Conservation (phyloP, 2,329 filamentous ascomycete species). For the Claviceps spartinae region DNA sequence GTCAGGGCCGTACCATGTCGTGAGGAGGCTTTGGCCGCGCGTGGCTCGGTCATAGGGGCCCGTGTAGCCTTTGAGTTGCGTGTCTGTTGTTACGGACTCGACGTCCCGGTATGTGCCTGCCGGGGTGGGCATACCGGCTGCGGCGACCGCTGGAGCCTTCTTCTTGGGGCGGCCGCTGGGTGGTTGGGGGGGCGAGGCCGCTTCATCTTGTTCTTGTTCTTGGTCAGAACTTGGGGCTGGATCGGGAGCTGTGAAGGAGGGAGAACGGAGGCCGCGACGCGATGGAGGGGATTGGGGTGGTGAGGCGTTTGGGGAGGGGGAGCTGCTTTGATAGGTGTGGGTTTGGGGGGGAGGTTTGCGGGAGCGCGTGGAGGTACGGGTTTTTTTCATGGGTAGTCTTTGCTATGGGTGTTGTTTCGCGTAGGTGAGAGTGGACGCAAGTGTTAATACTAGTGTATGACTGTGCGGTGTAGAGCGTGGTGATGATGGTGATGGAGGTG, state of each 20-base stretch:
- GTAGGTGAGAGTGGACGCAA: no score
- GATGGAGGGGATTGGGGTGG: not conserved
- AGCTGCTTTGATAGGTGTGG: constrained; percentile 20
- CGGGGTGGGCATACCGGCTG: not conserved
- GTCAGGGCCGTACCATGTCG: constrained; percentile 29
- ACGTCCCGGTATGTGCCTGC: constrained; percentile 16
- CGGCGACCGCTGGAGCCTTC: not conserved
- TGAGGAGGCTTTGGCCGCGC: constrained; percentile 20
- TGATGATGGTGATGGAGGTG: not conserved
- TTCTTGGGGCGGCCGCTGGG: not conserved
- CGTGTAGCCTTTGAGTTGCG: constrained; percentile 19
- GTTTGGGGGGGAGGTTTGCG: constrained; percentile 21
- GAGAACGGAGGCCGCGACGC: constrained; percentile 6
- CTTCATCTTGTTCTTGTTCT: constrained; percentile 19
- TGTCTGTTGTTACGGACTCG: constrained; percentile 20
- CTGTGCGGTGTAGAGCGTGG: not conserved
- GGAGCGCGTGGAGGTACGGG: constrained; percentile 23
- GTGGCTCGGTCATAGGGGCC: constrained; percentile 22
- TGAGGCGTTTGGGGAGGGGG: not conserved
- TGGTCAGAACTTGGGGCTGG: not conserved
- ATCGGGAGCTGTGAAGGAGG: constrained; percentile 14
- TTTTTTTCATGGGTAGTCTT: constrained; percentile 16
- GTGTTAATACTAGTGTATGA: no score
- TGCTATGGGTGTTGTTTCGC: no score
- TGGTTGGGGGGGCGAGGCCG: not conserved